A percentile compares a stretch with the other conserved stretches of the same genome.
phyloP scores from a whole-genome alignment of 1,284 basidiomycete genomes.

The Trametes versicolor region DNA sequence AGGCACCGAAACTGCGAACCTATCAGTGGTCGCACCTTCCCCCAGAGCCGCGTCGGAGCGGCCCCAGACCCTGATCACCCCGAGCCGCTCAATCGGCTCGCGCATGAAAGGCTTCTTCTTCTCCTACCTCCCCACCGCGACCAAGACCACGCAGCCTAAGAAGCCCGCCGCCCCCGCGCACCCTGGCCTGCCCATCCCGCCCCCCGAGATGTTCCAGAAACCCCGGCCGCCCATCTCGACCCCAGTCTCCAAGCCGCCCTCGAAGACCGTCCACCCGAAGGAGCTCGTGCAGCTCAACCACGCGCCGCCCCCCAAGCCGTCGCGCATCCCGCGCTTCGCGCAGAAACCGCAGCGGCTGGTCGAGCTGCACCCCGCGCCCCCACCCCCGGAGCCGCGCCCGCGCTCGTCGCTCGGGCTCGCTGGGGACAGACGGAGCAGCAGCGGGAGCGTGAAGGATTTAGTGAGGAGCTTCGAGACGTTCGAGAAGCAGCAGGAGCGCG shows the following conservation, averaged over 20 bases:
- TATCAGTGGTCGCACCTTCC: background rate
- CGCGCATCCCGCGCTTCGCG: slow-evolving; percentile 53
- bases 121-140: slow-evolving; percentile 66
- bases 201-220: slow-evolving; percentile 57
- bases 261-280: slow-evolving; percentile 61
- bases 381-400: slow-evolving; percentile 41
- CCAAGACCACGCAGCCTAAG: slow-evolving; percentile 44
- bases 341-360: slow-evolving; percentile 59
- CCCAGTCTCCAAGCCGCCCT: slow-evolving; percentile 59
- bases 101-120: slow-evolving; percentile 61
- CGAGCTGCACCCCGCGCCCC: slow-evolving; percentile 60
- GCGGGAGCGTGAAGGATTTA: slow-evolving; percentile 74
- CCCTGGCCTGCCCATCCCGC: slow-evolving; percentile 60
- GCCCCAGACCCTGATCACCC: slow-evolving; percentile 18
- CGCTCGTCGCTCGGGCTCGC: slow-evolving; percentile 39
- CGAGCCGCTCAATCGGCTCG: slow-evolving; percentile 39
- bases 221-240: slow-evolving; percentile 65
- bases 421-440: slow-evolving; percentile 62
- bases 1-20: background rate
- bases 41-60: slow-evolving; percentile 17
- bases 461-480: slow-evolving; percentile 69
- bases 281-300: slow-evolving; percentile 69
- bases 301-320: slow-evolving; percentile 53
- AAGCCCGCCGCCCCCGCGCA: slow-evolving; percentile 34
- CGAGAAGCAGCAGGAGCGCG: slow-evolving; percentile 44